These are phyloP conservation scores for Boletus mariae DNA, from an alignment of 1,284 basidiomycete species.

Conservation along the genomic window DNA sequence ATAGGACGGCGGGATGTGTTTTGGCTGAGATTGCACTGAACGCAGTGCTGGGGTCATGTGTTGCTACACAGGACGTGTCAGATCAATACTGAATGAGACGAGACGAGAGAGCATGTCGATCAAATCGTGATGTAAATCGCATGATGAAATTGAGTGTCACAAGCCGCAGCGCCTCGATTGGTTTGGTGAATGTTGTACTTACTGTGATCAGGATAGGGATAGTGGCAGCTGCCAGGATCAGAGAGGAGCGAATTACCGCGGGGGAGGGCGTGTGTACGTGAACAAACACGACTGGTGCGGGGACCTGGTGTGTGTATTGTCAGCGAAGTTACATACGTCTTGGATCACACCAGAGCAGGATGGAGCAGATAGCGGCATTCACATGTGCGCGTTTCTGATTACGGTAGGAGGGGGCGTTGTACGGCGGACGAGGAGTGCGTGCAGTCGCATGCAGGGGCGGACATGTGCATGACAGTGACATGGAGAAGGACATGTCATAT, in stretches of 20 bases:
- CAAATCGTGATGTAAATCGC: constrained; percentile 24
- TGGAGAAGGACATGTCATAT: constrained; percentile 20
- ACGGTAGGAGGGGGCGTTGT: constrained; percentile 30
- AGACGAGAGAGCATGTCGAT: constrained; percentile 19
- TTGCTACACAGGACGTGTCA: constrained; percentile 21
- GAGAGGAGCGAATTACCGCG: constrained; percentile 19
- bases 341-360: constrained; percentile 28
- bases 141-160: constrained; percentile 28
- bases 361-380: constrained; percentile 33
- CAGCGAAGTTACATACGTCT: constrained; percentile 31
- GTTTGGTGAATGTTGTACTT: constrained; percentile 6
- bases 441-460: constrained; percentile 16
- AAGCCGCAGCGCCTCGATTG: constrained; percentile 21
- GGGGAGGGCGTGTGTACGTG: constrained; percentile 33
- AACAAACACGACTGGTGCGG: constrained; percentile 33
- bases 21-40: constrained; percentile 5
- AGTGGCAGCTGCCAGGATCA: background rate
- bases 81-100: constrained; percentile 18
- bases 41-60: constrained; percentile 23
- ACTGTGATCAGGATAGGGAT: background rate
- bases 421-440: constrained; percentile 24
- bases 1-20: constrained; percentile 3
- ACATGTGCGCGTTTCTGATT: constrained; percentile 35
- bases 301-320: constrained; percentile 34
- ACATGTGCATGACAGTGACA: constrained; percentile 31